A percentile compares a stretch with the other conserved stretches of the same genome.
Evolutionary conservation across 228 moss, liverwort and hornwort genomes (phyloP).

Genomic region (Sphagnum fallax): DNA sequence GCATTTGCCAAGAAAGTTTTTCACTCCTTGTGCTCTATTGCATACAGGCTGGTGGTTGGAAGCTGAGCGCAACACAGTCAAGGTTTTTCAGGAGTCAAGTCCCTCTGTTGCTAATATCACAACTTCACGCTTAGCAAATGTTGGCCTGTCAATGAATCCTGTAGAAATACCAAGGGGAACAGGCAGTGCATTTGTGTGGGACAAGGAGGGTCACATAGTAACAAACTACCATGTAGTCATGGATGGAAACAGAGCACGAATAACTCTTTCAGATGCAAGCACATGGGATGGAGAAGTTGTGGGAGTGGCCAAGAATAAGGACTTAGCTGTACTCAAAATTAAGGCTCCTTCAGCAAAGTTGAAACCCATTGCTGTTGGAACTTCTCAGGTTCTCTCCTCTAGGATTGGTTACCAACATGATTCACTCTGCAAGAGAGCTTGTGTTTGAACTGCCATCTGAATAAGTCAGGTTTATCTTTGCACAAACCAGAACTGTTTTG

Average conservation of each 20-base stretch:
- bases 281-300: constrained; percentile 53
- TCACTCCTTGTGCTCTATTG: background rate
- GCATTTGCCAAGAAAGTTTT: too few species aligned
- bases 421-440: background rate
- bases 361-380: constrained; percentile 45
- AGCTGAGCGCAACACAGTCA: constrained; percentile 52
- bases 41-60: constrained; percentile 52
- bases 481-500: too few species aligned
- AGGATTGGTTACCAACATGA: too few species aligned
- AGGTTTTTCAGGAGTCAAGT: constrained; percentile 40
- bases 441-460: too few species aligned
- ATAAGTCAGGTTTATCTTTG: too few species aligned
- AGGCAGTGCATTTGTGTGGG: constrained; percentile 61
- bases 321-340: constrained; percentile 51
- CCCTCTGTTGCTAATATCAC: constrained; percentile 47
- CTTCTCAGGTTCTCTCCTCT: constrained; percentile 32
- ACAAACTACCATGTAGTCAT: constrained; percentile 59
- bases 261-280: constrained; percentile 44
- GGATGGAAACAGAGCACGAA: constrained; percentile 43
- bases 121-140: constrained; percentile 31
- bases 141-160: constrained; percentile 57
- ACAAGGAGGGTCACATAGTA: constrained; percentile 44
- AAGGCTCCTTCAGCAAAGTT: constrained; percentile 29
- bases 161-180: constrained; percentile 52
- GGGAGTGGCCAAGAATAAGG: constrained; percentile 53